Percentiles rank a stretch among this genome's conserved stretches.
These are phyloP conservation scores for Monilinia polystroma DNA, from an alignment of 2,329 filamentous ascomycete genomes.

Conservation along the genomic window DNA sequence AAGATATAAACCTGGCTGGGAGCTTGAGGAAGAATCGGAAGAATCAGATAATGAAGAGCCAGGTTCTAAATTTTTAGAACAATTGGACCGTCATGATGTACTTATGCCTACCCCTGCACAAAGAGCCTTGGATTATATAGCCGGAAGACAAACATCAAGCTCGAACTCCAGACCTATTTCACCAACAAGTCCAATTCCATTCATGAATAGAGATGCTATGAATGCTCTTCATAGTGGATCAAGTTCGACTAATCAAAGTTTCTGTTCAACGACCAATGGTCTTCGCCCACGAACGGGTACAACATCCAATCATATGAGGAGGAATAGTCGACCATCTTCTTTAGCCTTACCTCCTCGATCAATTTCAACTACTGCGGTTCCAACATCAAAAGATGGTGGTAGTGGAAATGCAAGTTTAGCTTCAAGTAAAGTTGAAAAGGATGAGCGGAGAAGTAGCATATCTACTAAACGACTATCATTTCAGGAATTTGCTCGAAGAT, in stretches of 20 bases:
- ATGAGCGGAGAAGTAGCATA: constrained; percentile 52
- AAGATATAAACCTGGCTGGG: constrained; percentile 35
- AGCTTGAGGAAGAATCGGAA: constrained; percentile 42
- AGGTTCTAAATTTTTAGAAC: constrained; percentile 40
- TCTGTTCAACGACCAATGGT: constrained; percentile 16
- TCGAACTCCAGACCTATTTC: constrained; percentile 30
- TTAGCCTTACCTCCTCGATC: constrained; percentile 36
- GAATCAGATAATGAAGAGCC: constrained; percentile 42
- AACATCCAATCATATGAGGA: constrained; percentile 26
- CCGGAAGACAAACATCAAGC: constrained; percentile 30
- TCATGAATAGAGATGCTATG: constrained; percentile 37
- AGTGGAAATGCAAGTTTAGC: constrained; percentile 27
- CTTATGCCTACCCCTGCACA: constrained; percentile 39
- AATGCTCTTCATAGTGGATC: constrained; percentile 34
- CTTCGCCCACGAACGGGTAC: constrained; percentile 35
- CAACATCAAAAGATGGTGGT: constrained; percentile 29
- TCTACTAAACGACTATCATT: constrained; percentile 60
- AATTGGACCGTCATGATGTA: constrained; percentile 30
- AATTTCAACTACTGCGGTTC: constrained; percentile 32
- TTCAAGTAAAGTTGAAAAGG: constrained; percentile 28
- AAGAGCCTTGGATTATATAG: constrained; percentile 40
- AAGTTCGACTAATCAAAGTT: constrained; percentile 19
- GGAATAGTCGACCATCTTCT: constrained; percentile 34
- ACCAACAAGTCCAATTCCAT: constrained; percentile 34
- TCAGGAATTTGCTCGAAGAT: constrained; percentile 58